Base-by-base conservation (phyloP, 192 early-diverging fungal species). In the Podila epigama region DNA sequence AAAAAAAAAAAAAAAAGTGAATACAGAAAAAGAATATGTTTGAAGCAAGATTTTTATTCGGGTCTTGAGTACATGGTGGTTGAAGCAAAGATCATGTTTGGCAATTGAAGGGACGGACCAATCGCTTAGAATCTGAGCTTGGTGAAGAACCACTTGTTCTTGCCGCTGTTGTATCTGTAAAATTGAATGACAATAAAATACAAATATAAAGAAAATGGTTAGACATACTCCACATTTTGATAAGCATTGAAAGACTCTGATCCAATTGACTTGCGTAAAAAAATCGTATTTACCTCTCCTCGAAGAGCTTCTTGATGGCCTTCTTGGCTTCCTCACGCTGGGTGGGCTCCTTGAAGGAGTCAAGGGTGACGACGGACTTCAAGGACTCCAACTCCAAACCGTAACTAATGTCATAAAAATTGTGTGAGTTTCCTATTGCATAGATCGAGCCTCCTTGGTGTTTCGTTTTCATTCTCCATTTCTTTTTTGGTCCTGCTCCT, bases 131-230 rank as follows among this genome's bases (percentile, higher is more conserved):
- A 95, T 79, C 92, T 88, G 70, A 99, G 94, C 92, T 99, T 99
- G 87, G 92, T 92, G 89, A 99, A 99, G 95, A 99, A 99, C 98
- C 98, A 99, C 91, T 96, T 96, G 93, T 97, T 98, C 93, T 98
- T 99, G 85, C 98, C 98, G 77, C 89, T 87, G 81, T 93, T 90
- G 90, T 98, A 96, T 82, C 96, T 77, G 40, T 33, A 40, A 42
- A 18, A 28, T 29, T 18, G 6, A 5, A 11, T 40, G 32, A 58
- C 16, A 54, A n/a, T n/a, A 32, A 16, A 32, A 20, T 40, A 39
- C 27, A 29, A 37, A 28, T 33, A 1, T 13, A 6, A 54, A 10
- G 40, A 25, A 18, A 48, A 37, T 35, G 11, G 31, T 29, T 36
- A 9, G 37, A 18, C 6, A 4, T 18, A 27, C 25, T 35, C 7